A percentile compares a stretch with the other conserved stretches of the same genome.
Evolutionary conservation across 2,329 filamentous ascomycete species (phyloP).

Genomic region (Zasmidium citrigriseum): DNA sequence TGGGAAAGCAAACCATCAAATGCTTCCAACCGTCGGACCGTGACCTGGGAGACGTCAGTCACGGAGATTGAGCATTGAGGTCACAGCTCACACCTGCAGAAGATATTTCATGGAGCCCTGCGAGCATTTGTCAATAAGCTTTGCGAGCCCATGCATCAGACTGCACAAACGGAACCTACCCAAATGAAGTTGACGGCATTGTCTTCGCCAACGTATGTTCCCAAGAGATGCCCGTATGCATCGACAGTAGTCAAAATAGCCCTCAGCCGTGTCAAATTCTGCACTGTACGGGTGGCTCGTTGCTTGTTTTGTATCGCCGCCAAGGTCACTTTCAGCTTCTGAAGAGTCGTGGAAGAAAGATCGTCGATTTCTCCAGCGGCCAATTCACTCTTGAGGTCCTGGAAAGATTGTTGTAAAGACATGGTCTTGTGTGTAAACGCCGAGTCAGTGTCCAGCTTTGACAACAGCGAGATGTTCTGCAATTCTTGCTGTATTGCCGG

Average conservation of each 20-base stretch:
- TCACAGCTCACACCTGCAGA: background rate
- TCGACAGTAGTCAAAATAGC: background rate
- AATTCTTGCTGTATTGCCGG: too few species aligned
- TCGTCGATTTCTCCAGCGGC: background rate
- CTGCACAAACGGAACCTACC: background rate
- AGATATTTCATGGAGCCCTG: background rate
- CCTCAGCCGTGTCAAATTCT: background rate
- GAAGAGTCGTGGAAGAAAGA: background rate
- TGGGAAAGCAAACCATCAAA: background rate
- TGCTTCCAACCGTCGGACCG: background rate
- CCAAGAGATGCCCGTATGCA: background rate
- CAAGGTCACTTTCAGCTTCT: background rate
- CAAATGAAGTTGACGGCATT: background rate
- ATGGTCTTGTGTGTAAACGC: background rate
- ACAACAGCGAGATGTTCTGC: too few species aligned
- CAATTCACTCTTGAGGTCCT: background rate
- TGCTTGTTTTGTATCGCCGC: background rate
- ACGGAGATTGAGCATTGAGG: background rate
- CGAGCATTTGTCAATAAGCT: background rate
- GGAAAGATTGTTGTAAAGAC: background rate
- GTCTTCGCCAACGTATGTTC: background rate
- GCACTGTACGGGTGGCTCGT: background rate
- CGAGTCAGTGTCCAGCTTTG: background rate
- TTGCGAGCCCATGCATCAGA: too few species aligned
- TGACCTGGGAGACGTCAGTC: background rate